Percentiles rank a stretch among this genome's conserved stretches.
Conservation (phyloP, 805 yeast genomes). For the Candida takata region DNA sequence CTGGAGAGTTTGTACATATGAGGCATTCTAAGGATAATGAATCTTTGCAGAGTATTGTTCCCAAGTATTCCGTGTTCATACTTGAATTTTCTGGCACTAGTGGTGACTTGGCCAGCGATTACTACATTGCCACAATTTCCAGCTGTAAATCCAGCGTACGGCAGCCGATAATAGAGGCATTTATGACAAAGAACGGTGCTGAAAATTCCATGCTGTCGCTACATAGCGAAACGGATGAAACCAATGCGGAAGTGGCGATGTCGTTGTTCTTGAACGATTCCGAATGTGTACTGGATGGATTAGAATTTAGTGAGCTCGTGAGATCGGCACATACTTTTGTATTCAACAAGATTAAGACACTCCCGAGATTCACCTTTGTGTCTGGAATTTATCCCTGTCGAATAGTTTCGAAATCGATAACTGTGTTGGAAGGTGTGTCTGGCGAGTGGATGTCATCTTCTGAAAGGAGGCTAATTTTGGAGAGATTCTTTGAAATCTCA, state of each 20-base stretch:
- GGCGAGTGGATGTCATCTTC: slow-evolving; percentile 14
- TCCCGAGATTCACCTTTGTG: slow-evolving; percentile 16
- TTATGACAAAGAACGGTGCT: slow-evolving; percentile 5
- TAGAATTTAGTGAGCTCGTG: slow-evolving; percentile 1
- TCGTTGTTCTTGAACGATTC: slow-evolving; percentile 9
- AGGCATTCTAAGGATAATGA: not conserved
- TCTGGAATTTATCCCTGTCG: slow-evolving; percentile 13
- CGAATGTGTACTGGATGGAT: slow-evolving; percentile 5
- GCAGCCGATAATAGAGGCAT: slow-evolving; percentile 12
- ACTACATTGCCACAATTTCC: slow-evolving; percentile 8
- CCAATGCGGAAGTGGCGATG: slow-evolving; percentile 7
- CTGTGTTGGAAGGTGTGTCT: slow-evolving; percentile 12
- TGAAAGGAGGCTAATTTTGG: slow-evolving; percentile 14
- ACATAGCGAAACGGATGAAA: too few species aligned
- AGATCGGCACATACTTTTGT: slow-evolving; percentile 18
- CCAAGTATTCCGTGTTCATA: slow-evolving; percentile 9
- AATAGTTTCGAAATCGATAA: slow-evolving; percentile 12
- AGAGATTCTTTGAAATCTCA: slow-evolving; percentile 16
- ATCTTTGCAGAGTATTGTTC: not conserved
- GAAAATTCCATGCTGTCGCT: too few species aligned
- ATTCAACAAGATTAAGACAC: slow-evolving; percentile 5
- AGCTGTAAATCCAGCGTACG: slow-evolving; percentile 1
- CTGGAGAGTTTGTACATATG: slow-evolving; percentile 5
- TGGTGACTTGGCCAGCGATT: slow-evolving; percentile 4
- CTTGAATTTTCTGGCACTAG: slow-evolving; percentile 9